Percentiles rank a stretch among this genome's conserved stretches.
Evolutionary conservation across 1,139 yeast species (phyloP).

Genomic region (Arxiozyma telluris): DNA sequence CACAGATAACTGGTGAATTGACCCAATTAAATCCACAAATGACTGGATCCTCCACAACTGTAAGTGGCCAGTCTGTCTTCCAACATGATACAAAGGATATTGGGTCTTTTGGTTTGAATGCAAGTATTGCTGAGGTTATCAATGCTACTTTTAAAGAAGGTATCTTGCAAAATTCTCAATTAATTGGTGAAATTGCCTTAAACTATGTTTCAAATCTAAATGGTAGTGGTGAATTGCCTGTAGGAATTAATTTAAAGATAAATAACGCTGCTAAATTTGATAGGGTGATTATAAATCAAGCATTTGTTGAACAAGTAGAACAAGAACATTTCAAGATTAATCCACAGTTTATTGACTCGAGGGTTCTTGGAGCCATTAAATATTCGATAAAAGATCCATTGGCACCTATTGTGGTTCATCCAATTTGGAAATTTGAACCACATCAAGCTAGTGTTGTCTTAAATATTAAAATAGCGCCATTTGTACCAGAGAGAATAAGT

Average conservation of each 20-base stretch:
- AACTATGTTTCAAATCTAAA: constrained; percentile 40
- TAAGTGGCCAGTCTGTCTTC: constrained; percentile 31
- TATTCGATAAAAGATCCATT: constrained; percentile 45
- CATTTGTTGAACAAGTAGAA: constrained; percentile 32
- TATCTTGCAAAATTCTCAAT: constrained; percentile 44
- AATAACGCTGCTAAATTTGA: constrained; percentile 27
- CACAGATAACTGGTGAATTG: constrained; percentile 26
- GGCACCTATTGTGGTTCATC: constrained; percentile 66
- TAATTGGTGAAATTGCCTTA: constrained; percentile 74
- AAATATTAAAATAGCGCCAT: constrained; percentile 40
- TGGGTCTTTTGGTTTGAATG: constrained; percentile 55
- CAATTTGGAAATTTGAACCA: constrained; percentile 82
- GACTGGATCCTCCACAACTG: constrained; percentile 31
- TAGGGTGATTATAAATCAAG: constrained; percentile 32
- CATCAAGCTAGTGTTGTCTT: constrained; percentile 80
- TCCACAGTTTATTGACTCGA: constrained; percentile 37
- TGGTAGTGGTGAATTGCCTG: constrained; percentile 27
- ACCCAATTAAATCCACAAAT: constrained; percentile 31
- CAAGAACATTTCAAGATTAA: constrained; percentile 29
- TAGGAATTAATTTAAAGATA: constrained; percentile 31
- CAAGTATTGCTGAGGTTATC: constrained; percentile 74
- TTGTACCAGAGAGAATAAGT: constrained; percentile 38
- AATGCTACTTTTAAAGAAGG: constrained; percentile 70
- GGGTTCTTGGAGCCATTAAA: constrained; percentile 68
- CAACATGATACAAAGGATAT: constrained; percentile 40